phyloP scores from a whole-genome alignment of 2,329 filamentous ascomycete genomes.

The Cladosporium sp. region DNA sequence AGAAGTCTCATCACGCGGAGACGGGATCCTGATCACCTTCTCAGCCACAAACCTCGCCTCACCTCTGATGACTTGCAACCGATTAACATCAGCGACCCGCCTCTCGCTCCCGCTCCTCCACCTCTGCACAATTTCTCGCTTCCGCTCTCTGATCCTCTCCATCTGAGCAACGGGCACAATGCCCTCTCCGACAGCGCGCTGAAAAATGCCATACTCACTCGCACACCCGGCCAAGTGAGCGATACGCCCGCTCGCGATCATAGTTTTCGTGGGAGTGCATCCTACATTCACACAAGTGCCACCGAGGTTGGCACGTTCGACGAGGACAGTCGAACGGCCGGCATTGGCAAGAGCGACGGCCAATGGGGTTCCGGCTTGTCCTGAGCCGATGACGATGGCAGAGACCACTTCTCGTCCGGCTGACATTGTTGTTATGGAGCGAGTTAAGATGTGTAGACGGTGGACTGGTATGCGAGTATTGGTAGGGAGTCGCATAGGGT shows the following conservation, averaged over 20 bases:
- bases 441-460: background rate
- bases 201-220: slow-evolving; percentile 50
- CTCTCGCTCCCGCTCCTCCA: slow-evolving; percentile 53
- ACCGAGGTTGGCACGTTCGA: slow-evolving; percentile 62
- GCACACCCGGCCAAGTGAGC: slow-evolving; percentile 50
- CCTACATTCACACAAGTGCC: slow-evolving; percentile 91
- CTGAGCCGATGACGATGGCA: slow-evolving; percentile 55
- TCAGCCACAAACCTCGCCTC: slow-evolving; percentile 48
- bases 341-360: slow-evolving; percentile 51
- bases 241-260: slow-evolving; percentile 56
- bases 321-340: slow-evolving; percentile 48
- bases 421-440: slow-evolving; percentile 1
- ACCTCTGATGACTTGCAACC: slow-evolving; percentile 51
- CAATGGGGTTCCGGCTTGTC: slow-evolving; percentile 55
- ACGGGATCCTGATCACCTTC: slow-evolving; percentile 25
- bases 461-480: background rate
- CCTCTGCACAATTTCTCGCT: slow-evolving; percentile 55
- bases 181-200: slow-evolving; percentile 26
- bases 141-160: slow-evolving; percentile 53
- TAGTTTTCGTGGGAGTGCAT: slow-evolving; percentile 87
- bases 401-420: slow-evolving; percentile 38
- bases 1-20: background rate
- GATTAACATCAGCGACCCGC: slow-evolving; percentile 43
- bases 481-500: background rate
- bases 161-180: slow-evolving; percentile 45